Base-by-base conservation (phyloP, 192 early-diverging fungal species). In the Coemansia sp. region DNA sequence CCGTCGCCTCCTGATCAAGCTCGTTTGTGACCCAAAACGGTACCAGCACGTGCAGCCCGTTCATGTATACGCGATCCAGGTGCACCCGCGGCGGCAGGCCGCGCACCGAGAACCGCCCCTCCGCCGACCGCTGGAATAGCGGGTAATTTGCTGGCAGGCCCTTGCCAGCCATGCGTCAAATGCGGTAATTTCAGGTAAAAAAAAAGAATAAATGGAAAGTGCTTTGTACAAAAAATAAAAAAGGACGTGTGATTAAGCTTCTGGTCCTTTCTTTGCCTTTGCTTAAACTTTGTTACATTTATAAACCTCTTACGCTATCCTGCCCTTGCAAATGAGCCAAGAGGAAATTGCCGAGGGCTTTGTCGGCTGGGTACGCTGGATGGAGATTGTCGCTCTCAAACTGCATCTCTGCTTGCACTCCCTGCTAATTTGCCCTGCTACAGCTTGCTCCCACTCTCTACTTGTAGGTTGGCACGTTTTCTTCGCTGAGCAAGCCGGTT, bases 301-400 rank as follows among this genome's bases (percentile, higher is more conserved):
- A 4, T 16, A 12, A 12, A 8, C 42, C 42, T 21, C 18, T 21
- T 21, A 19, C 42, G 42, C 19, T 44, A 22, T n/a, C n/a, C n/a
- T n/a, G n/a, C 16, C 3, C 35, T 8, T 19, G 42, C 42, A 44
- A 50, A 77, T 77, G 74, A 62, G 67, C 49, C 74, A 70, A 30
- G 68, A 77, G 30, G 64, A 67, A 51, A 77, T 77, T 40, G 74
- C 74, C 22, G 49, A 64, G 47, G 65, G 74, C 74, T 77, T 77
- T 71, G 64, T 77, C 60, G 56, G 67, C 50, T 77, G 74, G 74
- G 73, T 77, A 62, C 55, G 73, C 62, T 23, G 22, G 64, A 30
- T 23, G 22, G 64, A 30, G 35, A 38, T 38, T 38, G 35, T 3
- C n/a, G n/a, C n/a, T n/a, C 35, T 5, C 5, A 14, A 27, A 18